Percentiles rank a stretch among this genome's conserved stretches.
Conservation (phyloP, 805 yeast genomes). For the Ogataea nonfermentans region DNA sequence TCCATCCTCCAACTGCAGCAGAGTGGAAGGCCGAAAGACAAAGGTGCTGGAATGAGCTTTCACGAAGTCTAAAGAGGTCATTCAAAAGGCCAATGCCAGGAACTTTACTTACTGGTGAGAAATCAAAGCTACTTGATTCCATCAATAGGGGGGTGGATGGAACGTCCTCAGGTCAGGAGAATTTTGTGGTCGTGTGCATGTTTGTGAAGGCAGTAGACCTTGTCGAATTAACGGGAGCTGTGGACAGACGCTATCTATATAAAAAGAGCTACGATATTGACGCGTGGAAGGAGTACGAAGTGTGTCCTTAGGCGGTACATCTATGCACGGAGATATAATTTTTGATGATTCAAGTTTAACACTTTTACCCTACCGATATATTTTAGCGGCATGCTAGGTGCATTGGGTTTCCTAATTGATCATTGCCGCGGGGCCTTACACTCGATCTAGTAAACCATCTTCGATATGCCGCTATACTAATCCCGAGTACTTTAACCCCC, state of each 20-base stretch:
- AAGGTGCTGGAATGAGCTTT: slow-evolving; percentile 61
- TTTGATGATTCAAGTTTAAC: too few relatives aligned
- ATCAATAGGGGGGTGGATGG: slow-evolving; percentile 85
- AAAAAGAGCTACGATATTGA: slow-evolving; percentile 50
- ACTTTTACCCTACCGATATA: too few relatives aligned
- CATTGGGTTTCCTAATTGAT: slow-evolving; percentile 5
- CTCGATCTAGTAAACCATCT: not conserved
- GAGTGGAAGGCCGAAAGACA: slow-evolving; percentile 69
- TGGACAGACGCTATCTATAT: slow-evolving; percentile 51
- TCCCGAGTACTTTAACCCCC: too few relatives aligned
- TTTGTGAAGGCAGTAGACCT: slow-evolving; percentile 71
- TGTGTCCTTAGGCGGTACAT: slow-evolving; percentile 55
- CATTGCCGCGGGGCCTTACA: slow-evolving; percentile 6
- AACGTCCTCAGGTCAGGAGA: slow-evolving; percentile 57
- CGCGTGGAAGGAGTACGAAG: slow-evolving; percentile 74
- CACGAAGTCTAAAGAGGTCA: slow-evolving; percentile 57
- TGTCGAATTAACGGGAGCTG: slow-evolving; percentile 49
- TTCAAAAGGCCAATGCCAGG: slow-evolving; percentile 77
- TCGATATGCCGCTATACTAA: not conserved
- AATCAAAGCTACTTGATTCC: slow-evolving; percentile 59
- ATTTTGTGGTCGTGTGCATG: slow-evolving; percentile 68
- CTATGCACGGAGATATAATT: not conserved
- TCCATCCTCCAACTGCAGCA: slow-evolving; percentile 47
- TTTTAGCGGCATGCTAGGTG: not conserved
- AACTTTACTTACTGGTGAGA: slow-evolving; percentile 52